Evolutionary conservation across 1,284 basidiomycete genomes (phyloP), one percentile per base, ranked within the genome.

Genomic region (Cutaneotrichosporon dermatis): DNA sequence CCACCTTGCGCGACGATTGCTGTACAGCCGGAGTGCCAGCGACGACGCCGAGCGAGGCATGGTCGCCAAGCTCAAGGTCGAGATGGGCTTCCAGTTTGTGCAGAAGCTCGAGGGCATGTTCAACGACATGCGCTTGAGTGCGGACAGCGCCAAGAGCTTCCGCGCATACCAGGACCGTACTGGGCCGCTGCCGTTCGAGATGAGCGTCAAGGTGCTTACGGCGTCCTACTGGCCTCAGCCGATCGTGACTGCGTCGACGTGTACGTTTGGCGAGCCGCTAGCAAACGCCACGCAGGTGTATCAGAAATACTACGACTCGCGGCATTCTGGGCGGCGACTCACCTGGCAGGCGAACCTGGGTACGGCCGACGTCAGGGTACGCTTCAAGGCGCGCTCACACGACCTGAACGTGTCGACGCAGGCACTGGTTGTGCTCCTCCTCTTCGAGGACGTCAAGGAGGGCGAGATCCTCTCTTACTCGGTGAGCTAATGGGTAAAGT

Each of bases 61-160:
- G 95, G 85, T 99, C 12, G 89, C 92, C 54, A 99, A 98, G 79
- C 86, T 99, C 73, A 99, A 99, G 80, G 83, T 98, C 44, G 94
- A 99, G 51, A 75, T 73, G 72, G 96, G 96, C 7, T 90, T 90
- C 72, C 92, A 95, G 72, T 99, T 98, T 75, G 98, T 96, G 0
- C 92, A 97, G 78, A 96, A 96, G 75, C 82, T 99, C 66, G 95
- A 99, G 76, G 95, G 96, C 57, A 99, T 99, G 96, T 95, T 99
- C 82, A 86, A 94, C 69, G 96, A 99, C 74, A 95, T 99, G 86
- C 91, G 88, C 70, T 78, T 96, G 42, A 95, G 91, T 15, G 80
- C 82, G 34, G 96, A 99, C 58, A 87, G 86, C 7, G 91, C 89
- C 82, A 81, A 84, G 54, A 84, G 83, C 4, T 99, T 92, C 76